phyloP scores from a whole-genome alignment of 495 filamentous ascomycete species.

The Aspergillus olivimuriae region DNA sequence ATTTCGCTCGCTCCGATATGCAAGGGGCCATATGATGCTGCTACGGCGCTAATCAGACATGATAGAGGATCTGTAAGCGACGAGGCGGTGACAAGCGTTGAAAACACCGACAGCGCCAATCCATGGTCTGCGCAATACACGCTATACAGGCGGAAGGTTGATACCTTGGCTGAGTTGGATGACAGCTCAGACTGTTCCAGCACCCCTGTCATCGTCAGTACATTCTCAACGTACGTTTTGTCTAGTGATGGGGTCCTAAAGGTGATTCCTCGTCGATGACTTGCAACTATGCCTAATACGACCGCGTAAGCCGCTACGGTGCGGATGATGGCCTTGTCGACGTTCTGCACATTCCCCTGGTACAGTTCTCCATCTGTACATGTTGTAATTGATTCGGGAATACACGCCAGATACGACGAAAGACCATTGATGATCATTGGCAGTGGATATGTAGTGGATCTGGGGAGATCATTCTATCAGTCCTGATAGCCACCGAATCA shows the following conservation, averaged over 20 bases:
- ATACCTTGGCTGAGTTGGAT: conserved; percentile 18
- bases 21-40: conserved; percentile 48
- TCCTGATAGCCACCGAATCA: too few relatives aligned
- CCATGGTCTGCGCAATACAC: conserved; percentile 32
- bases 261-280: conserved; percentile 21
- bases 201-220: conserved; percentile 30
- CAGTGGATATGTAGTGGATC: conserved; percentile 11
- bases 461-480: background rate
- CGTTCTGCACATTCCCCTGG: conserved; percentile 12
- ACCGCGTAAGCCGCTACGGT: conserved; percentile 29
- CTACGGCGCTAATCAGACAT: conserved; percentile 39
- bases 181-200: conserved; percentile 9
- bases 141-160: conserved; percentile 28
- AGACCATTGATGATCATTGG: conserved; percentile 29
- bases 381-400: conserved; percentile 19
- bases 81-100: conserved; percentile 26
- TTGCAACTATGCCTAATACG: conserved; percentile 20
- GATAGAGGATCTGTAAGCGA: conserved; percentile 33
- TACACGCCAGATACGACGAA: conserved; percentile 22
- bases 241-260: conserved; percentile 15
- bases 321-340: conserved; percentile 22
- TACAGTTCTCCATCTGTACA: conserved; percentile 21
- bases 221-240: conserved; percentile 26
- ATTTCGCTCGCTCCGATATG: conserved; percentile 55
- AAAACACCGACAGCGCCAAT: conserved; percentile 28